Base-by-base conservation (phyloP, 2,329 filamentous ascomycete species). In the Teratosphaeria pseudoeucalypti region DNA sequence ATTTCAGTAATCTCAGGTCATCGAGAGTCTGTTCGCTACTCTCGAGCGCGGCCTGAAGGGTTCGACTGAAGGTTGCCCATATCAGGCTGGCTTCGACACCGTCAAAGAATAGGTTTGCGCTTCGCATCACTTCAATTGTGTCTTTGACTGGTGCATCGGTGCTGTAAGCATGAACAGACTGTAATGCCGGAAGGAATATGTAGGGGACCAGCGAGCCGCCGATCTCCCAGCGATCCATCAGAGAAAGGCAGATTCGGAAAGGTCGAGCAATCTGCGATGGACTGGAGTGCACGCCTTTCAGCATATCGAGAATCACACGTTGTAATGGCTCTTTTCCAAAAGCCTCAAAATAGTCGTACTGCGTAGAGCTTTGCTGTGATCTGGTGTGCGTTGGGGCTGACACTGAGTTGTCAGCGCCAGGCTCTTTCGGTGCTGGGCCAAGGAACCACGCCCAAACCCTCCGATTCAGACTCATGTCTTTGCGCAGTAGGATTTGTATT, bases 171-270 rank as follows among this genome's bases (percentile, higher is more conserved):
- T 87, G 85, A 43, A 95, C 86, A 66, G 87, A 95, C 70, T 86
- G 82, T 66, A 99, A 83, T 29, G 92, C 86, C 3, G 92, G 89
- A 14, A 96, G 78, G 69, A 99, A 97, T 14, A 97, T 83, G 62
- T 90, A 86, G 0, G 92, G 89, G 1, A 97, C 87, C 54, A 99
- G 85, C 19, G 92, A 80, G 1, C 90, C 90, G 34, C 94, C 94
- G 64, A 99, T 92, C 72, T 99, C 94, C 92, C 91, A 97, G 60
- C 92, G 86, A 74, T 99, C 94, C 94, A 99, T 97, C 57, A 99
- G 79, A 16, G 95, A 96, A 2, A 97, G 81, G 68, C 91, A 95
- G 63, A 97, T 90, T 59, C 92, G 86, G 70, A 95, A 96, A 0
- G 94, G 92, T 47, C 86, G 85, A 23, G 91, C 90, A 71, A 86